Conservation (phyloP, 345 rosid genomes). For the Sonneratia caseolaris region DNA sequence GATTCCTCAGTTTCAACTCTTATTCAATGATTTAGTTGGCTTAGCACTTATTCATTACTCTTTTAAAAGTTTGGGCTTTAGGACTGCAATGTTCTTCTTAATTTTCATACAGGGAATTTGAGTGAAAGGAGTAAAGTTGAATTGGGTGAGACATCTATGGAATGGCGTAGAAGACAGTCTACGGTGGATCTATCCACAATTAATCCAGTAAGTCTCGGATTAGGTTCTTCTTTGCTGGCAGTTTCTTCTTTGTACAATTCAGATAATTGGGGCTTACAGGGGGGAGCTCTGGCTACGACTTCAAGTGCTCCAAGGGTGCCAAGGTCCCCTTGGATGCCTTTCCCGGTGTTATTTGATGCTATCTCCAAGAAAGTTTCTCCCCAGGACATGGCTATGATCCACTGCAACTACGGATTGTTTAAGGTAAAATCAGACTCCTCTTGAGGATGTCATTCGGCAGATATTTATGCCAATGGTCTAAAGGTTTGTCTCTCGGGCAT, state of each 20-base stretch:
- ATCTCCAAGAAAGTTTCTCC: constrained; percentile 52
- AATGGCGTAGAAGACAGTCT: constrained; percentile 16
- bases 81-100: constrained; percentile 16
- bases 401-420: constrained; percentile 41
- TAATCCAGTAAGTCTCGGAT: not conserved
- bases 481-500: not conserved
- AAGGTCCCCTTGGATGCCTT: constrained; percentile 95
- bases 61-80: constrained; percentile 15
- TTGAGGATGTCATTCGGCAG: not conserved
- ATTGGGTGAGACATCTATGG: constrained; percentile 43
- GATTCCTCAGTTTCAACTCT: constrained; percentile 28
- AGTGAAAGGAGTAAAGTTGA: constrained; percentile 36
- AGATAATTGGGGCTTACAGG: constrained; percentile 33
- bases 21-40: constrained; percentile 34
- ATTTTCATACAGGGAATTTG: constrained; percentile 37
- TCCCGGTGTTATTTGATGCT: constrained; percentile 72
- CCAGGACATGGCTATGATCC: constrained; percentile 48
- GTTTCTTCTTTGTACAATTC: not conserved
- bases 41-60: constrained; percentile 12
- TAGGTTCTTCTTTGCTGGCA: not conserved
- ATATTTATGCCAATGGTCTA: not conserved
- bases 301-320: constrained; percentile 45
- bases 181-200: not conserved
- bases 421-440: constrained; percentile 29
- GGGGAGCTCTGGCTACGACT: constrained; percentile 39